phyloP scores from a whole-genome alignment of 73 alveolate genomes.

The Stentor roeselii region DNA sequence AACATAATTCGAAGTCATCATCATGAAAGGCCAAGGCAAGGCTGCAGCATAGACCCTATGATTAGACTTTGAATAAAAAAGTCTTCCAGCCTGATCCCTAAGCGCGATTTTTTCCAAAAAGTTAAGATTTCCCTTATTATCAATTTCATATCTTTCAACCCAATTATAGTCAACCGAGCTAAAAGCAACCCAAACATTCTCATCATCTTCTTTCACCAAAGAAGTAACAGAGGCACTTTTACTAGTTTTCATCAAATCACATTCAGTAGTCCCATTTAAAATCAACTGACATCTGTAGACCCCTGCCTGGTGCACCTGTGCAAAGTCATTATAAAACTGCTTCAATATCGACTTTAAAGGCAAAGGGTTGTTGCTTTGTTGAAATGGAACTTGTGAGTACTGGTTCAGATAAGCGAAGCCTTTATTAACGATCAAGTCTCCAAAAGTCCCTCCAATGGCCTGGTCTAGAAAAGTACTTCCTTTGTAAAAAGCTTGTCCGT shows the following conservation, averaged over 20 bases:
- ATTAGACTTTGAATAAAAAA: background rate
- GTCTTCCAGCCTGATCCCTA: conserved; percentile 1
- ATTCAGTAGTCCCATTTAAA: background rate
- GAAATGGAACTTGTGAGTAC: background rate
- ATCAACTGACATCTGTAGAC: background rate
- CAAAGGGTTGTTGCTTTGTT: background rate
- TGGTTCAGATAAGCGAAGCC: background rate
- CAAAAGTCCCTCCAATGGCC: conserved; percentile 2
- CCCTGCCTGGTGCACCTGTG: background rate
- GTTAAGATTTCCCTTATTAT: background rate
- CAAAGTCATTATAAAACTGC: background rate
- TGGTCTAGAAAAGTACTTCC: background rate
- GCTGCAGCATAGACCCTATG: conserved; percentile 2
- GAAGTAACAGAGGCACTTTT: background rate
- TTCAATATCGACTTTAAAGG: background rate
- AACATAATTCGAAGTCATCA: background rate
- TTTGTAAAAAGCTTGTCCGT: background rate
- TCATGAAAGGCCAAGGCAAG: background rate
- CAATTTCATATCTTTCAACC: background rate
- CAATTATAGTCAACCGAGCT: conserved; percentile 13
- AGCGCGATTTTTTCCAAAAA: background rate
- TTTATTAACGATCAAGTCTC: background rate
- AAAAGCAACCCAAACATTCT: background rate
- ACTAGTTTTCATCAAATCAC: background rate
- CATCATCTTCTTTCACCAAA: background rate